Evolutionary conservation across 345 rosid species (phyloP).

Genomic region (Aquilaria malaccensis): DNA sequence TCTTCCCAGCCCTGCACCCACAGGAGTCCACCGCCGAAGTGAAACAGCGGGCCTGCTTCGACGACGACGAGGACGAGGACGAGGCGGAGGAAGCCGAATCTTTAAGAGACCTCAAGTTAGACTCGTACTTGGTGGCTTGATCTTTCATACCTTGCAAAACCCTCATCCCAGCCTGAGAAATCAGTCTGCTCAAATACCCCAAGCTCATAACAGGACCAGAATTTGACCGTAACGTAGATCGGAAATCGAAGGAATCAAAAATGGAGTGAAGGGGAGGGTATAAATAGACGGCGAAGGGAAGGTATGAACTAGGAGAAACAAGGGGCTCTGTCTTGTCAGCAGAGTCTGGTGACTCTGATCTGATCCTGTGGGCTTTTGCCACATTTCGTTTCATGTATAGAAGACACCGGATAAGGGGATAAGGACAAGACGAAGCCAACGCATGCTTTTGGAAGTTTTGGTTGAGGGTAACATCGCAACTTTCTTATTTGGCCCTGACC

Average conservation of each 20-base stretch:
- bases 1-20: constrained; percentile 23
- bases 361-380: constrained; percentile 11
- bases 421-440: constrained; percentile 16
- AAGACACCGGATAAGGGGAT: constrained; percentile 29
- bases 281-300: constrained; percentile 4
- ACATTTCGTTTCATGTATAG: constrained; percentile 3
- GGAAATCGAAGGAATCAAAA: not conserved
- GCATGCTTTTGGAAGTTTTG: constrained; percentile 2
- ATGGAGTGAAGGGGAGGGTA: not conserved
- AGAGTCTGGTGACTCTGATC: not conserved
- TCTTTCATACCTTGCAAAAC: constrained; percentile 42
- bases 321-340: constrained; percentile 3
- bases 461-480: too few species aligned
- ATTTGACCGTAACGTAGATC: too few species aligned
- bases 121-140: constrained; percentile 35
- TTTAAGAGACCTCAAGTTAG: constrained; percentile 31
- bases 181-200: constrained; percentile 26
- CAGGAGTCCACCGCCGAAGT: constrained; percentile 37
- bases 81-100: constrained; percentile 33
- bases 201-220: constrained; percentile 17
- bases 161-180: constrained; percentile 30
- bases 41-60: constrained; percentile 39
- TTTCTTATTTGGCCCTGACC: too few species aligned
- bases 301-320: constrained; percentile 4
- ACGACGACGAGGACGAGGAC: not conserved